phyloP scores from a whole-genome alignment of 345 rosid genomes.

The Arabidopsis arenosa region DNA sequence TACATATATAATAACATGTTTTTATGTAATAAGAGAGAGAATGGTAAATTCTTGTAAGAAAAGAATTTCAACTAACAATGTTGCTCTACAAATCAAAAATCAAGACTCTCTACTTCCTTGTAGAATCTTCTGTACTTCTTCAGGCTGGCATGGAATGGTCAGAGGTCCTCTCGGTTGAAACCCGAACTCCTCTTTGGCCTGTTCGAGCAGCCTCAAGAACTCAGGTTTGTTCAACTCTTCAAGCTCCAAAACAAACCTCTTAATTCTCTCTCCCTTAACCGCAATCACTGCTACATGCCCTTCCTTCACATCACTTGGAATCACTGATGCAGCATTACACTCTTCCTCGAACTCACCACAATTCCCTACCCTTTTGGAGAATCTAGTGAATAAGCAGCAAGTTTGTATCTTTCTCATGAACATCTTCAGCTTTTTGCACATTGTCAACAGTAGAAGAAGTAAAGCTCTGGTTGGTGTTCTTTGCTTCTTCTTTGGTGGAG shows the following conservation, averaged over 20 bases:
- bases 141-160: slow-evolving; percentile 63
- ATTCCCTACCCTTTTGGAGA: slow-evolving; percentile 38
- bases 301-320: slow-evolving; percentile 47
- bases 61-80: slow-evolving; percentile 19
- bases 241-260: slow-evolving; percentile 62
- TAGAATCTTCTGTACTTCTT: slow-evolving; percentile 55
- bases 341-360: slow-evolving; percentile 37
- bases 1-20: background rate
- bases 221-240: slow-evolving; percentile 50
- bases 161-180: slow-evolving; percentile 54
- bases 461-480: background rate
- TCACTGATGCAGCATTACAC: slow-evolving; percentile 32
- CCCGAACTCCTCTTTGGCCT: slow-evolving; percentile 62
- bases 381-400: slow-evolving; percentile 32
- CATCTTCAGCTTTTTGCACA: slow-evolving; percentile 40
- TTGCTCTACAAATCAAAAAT: slow-evolving; percentile 4
- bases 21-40: slow-evolving; percentile 10
- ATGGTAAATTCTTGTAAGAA: background rate
- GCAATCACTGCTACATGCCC: slow-evolving; percentile 61
- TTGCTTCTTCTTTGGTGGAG: slow-evolving; percentile 9
- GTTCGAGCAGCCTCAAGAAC: slow-evolving; percentile 55
- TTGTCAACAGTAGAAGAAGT: slow-evolving; percentile 24
- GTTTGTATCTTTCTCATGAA: slow-evolving; percentile 35
- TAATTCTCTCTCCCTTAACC: slow-evolving; percentile 50
- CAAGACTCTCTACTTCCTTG: slow-evolving; percentile 34